Evolutionary conservation across 2,329 filamentous ascomycete species (phyloP).

Genomic region (Pyrenophora teres): DNA sequence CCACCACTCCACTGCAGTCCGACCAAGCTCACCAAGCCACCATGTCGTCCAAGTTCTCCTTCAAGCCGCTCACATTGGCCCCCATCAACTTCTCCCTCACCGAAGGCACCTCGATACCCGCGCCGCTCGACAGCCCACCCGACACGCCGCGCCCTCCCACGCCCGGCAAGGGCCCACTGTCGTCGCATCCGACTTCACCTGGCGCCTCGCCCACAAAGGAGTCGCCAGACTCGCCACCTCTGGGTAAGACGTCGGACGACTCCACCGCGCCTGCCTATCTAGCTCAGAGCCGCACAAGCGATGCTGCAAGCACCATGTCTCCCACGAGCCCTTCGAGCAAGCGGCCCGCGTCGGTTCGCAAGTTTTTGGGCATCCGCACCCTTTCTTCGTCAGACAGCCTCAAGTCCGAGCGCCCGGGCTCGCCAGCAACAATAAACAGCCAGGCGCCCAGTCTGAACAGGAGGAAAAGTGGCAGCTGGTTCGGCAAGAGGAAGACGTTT

Average conservation of each 20-base stretch:
- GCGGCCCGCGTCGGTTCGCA: constrained; percentile 48
- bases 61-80: constrained; percentile 44
- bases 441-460: constrained; percentile 37
- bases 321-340: constrained; percentile 39
- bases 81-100: constrained; percentile 51
- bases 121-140: constrained; percentile 48
- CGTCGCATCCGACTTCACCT: constrained; percentile 48
- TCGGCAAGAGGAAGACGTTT: constrained; percentile 46
- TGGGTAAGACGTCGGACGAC: constrained; percentile 26
- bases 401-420: constrained; percentile 43
- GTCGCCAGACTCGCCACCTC: constrained; percentile 22
- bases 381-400: constrained; percentile 45
- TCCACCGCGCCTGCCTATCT: constrained; percentile 20
- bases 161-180: constrained; percentile 46
- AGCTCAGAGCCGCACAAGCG: constrained; percentile 33
- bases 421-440: constrained; percentile 43
- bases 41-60: constrained; percentile 38
- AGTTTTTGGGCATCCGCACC: constrained; percentile 48
- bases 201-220: constrained; percentile 24
- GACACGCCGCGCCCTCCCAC: constrained; percentile 46
- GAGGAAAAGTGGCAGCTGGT: constrained; percentile 50
- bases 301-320: constrained; percentile 37
- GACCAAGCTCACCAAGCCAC: constrained; percentile 10
- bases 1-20: neutral
- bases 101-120: constrained; percentile 49